Conservation (phyloP, 305 asterid genomes). For the Plantago lanceolata region DNA sequence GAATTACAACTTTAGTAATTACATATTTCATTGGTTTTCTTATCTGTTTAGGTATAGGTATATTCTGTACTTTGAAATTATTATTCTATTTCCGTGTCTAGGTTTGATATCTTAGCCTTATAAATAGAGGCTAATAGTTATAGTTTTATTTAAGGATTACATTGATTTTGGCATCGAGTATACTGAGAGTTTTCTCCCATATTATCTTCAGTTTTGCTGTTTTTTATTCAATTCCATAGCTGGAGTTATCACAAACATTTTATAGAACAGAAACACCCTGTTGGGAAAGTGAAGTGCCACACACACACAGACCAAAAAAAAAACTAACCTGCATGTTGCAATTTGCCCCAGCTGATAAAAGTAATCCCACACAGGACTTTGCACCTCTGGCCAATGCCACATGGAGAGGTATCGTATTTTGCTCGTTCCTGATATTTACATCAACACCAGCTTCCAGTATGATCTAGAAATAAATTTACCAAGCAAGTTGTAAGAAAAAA, state of each 20-base stretch:
- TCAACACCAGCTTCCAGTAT: conserved; percentile 90
- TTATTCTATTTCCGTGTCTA: no score
- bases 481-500: conserved; percentile 19
- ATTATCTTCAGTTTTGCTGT: no score
- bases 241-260: background rate
- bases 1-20: no score
- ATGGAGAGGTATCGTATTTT: conserved; percentile 88
- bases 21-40: no score
- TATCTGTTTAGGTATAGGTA: no score
- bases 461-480: conserved; percentile 45
- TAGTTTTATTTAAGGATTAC: no score
- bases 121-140: no score
- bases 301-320: conserved; percentile 3
- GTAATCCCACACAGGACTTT: conserved; percentile 85
- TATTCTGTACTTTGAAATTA: no score
- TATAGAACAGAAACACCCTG: conserved; percentile 19
- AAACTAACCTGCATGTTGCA: conserved; percentile 75
- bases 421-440: conserved; percentile 83
- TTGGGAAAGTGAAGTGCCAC: background rate
- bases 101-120: no score
- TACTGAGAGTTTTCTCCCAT: no score
- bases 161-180: no score
- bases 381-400: conserved; percentile 99
- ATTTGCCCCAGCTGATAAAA: conserved; percentile 92
- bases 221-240: no score